A percentile compares a stretch with the other conserved stretches of the same genome.
Conservation (phyloP, 2,329 filamentous ascomycete genomes). For the Fonsecaea monophora region DNA sequence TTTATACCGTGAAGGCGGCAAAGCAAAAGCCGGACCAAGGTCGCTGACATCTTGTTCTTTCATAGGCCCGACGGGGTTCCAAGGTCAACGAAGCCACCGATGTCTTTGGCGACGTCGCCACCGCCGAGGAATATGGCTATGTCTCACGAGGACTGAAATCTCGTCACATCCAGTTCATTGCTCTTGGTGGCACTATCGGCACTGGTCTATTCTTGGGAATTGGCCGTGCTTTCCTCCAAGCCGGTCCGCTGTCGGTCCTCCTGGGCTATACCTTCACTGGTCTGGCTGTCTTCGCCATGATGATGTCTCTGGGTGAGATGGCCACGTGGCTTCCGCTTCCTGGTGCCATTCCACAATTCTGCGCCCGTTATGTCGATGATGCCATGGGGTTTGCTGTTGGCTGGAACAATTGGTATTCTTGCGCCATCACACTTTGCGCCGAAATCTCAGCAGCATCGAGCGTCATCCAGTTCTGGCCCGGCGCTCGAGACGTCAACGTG, state of each 20-base stretch:
- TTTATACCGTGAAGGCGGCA: background rate
- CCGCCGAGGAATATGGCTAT: slow-evolving; percentile 49
- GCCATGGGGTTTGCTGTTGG: slow-evolving; percentile 54
- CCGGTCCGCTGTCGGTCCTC: slow-evolving; percentile 47
- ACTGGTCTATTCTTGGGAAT: slow-evolving; percentile 49
- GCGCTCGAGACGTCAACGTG: slow-evolving; percentile 45
- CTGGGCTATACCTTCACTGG: slow-evolving; percentile 48
- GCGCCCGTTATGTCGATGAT: slow-evolving; percentile 50
- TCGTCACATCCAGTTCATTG: slow-evolving; percentile 49
- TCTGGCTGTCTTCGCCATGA: slow-evolving; percentile 40
- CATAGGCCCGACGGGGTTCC: slow-evolving; percentile 33
- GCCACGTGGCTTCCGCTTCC: slow-evolving; percentile 52
- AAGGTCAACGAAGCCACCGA: slow-evolving; percentile 56
- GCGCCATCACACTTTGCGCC: slow-evolving; percentile 51
- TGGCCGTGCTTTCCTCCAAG: slow-evolving; percentile 46
- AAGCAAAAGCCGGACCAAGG: background rate
- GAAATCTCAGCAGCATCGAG: slow-evolving; percentile 71
- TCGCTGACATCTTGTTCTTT: slow-evolving; percentile 11
- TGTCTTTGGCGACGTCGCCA: slow-evolving; percentile 59
- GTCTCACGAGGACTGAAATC: slow-evolving; percentile 48
- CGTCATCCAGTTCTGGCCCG: slow-evolving; percentile 67
- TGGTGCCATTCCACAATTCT: slow-evolving; percentile 51
- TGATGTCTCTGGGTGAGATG: slow-evolving; percentile 54
- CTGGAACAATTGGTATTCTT: slow-evolving; percentile 57
- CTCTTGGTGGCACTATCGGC: slow-evolving; percentile 50